Conservation (phyloP, 1,284 basidiomycete species). For the Naganishia liquefaciens region DNA sequence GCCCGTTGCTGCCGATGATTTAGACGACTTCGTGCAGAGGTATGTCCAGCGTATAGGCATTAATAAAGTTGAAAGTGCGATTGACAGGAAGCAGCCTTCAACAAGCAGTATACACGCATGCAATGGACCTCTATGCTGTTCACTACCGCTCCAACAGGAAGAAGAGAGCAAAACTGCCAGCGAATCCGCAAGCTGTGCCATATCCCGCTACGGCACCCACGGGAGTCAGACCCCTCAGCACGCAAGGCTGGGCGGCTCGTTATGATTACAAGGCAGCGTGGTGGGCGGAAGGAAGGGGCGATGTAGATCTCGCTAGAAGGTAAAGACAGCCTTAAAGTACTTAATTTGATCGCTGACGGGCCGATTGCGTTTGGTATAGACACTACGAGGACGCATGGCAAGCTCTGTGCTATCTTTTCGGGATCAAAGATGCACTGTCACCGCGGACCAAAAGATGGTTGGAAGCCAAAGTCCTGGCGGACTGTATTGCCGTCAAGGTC, state of each 20-base stretch:
- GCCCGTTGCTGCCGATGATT: constrained; percentile 76
- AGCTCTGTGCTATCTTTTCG: constrained; percentile 78
- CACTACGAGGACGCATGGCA: constrained; percentile 90
- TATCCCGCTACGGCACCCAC: constrained; percentile 52
- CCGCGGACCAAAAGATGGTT: constrained; percentile 97
- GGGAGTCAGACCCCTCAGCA: constrained; percentile 61
- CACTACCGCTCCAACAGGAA: constrained; percentile 87
- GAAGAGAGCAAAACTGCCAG: constrained; percentile 68
- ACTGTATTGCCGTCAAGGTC: constrained; percentile 85
- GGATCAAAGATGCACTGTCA: constrained; percentile 76
- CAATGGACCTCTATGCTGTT: constrained; percentile 86
- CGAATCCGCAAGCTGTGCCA: constrained; percentile 54
- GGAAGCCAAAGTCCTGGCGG: constrained; percentile 93
- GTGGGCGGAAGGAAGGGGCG: constrained; percentile 90
- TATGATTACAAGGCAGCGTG: constrained; percentile 96
- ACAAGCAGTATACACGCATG: constrained; percentile 80
- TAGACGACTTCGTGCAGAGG: constrained; percentile 82
- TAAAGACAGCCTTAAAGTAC: constrained; percentile 43
- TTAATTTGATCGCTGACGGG: too few species aligned
- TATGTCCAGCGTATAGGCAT: constrained; percentile 44
- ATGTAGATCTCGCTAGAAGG: constrained; percentile 85
- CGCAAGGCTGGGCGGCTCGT: constrained; percentile 91
- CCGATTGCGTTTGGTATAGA: constrained; percentile 53
- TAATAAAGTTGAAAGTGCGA: not conserved
- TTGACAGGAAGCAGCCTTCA: constrained; percentile 63